Base-by-base conservation (phyloP, 1,284 basidiomycete species). In the Ganoderma boninense region DNA sequence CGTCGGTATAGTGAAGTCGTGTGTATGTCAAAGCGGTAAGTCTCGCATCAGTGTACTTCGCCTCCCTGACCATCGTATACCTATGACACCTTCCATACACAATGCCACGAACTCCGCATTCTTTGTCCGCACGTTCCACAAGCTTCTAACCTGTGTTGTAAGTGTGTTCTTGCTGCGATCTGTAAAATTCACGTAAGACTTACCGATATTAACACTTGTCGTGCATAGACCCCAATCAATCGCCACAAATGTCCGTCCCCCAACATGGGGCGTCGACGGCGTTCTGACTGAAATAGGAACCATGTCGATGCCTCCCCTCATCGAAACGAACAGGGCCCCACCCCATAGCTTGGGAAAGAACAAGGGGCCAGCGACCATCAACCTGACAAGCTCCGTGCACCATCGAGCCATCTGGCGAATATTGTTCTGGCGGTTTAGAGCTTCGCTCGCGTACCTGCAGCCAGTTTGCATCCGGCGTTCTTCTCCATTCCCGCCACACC, bases 371-470 rank as follows among this genome's bases (percentile, higher is more conserved):
- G 56, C 62, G 59, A 64, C 44, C 59, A 62, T 49, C 69, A 64
- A 66, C 64, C 42, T 67, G 57, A 35, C 69, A 64, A 68, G 68
- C 49, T 67, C 71, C 69, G 69, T 49, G 59, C 49, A 29, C 59
- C 67, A 64, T 66, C 64, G 38, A 60, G 54, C 49, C 60, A 44
- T 57, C 54, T 69, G 57, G 44, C 46, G 26, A 59, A 60, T 63
- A 71, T 64, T 68, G 68, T 69, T 67, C 66, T 69, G 66, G 68
- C 62, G 52, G 35, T 61, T 67, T 62, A 65, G 69, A 69, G 67
- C 69, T 56, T 23, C 63, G 54, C 69, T 73, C 72, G 72, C 67
- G 69, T 73, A 73, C 69, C 71, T 70, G 64, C 61, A 23, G 7
- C 13, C 20, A 61, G 40, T 63, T 23, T 71, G 67, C 70, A 68